Conservation (phyloP, 768 basidiomycete genomes). For the Naganishia kalamii region DNA sequence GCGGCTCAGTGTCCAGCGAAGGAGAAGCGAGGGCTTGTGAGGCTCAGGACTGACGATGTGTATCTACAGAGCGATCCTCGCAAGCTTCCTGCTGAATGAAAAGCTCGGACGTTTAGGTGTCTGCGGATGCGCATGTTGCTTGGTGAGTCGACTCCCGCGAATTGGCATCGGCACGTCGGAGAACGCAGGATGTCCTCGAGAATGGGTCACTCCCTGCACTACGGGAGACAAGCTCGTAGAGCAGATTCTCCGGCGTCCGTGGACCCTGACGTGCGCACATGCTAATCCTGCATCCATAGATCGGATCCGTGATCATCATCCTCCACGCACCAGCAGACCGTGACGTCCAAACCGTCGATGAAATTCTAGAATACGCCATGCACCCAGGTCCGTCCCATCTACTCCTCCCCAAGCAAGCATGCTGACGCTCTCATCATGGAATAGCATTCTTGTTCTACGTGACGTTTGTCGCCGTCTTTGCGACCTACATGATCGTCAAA, state of each 20-base stretch:
- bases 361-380: slow-evolving; percentile 85
- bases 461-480: slow-evolving; percentile 72
- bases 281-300: slow-evolving; percentile 58
- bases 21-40: not conserved
- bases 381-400: slow-evolving; percentile 63
- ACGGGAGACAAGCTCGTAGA: not conserved
- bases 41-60: not conserved
- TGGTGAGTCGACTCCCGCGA: slow-evolving; percentile 30
- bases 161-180: not conserved
- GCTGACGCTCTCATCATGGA: not conserved
- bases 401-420: not conserved
- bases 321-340: slow-evolving; percentile 96
- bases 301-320: slow-evolving; percentile 86
- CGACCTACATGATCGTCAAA: slow-evolving; percentile 76
- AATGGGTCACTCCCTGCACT: not conserved
- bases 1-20: not conserved
- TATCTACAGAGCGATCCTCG: slow-evolving; percentile 73
- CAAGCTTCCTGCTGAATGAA: slow-evolving; percentile 86
- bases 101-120: slow-evolving; percentile 83
- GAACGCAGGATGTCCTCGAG: too few species aligned
- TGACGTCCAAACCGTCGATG: slow-evolving; percentile 82
- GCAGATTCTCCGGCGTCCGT: not conserved
- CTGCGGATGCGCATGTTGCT: slow-evolving; percentile 46
- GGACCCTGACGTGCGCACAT: not conserved
- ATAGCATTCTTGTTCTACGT: slow-evolving; percentile 87